phyloP scores from a whole-genome alignment of 495 filamentous ascomycete genomes.

The Hypoxylon cercidicola region DNA sequence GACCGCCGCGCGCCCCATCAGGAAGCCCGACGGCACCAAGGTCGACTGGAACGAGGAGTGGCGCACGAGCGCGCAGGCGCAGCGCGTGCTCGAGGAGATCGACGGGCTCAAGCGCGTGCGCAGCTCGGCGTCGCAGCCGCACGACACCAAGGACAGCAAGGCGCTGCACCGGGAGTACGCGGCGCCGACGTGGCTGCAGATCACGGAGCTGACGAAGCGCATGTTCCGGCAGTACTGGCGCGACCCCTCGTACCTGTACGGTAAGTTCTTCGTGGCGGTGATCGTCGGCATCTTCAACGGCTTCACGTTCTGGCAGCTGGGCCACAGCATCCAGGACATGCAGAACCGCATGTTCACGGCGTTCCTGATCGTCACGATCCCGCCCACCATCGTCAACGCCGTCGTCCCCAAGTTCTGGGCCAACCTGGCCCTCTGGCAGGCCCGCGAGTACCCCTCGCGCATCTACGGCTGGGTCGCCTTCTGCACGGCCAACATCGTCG shows the following conservation, averaged over 20 bases:
- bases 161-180: slow-evolving; percentile 48
- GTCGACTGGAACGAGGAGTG: slow-evolving; percentile 86
- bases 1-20: slow-evolving; percentile 76
- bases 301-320: slow-evolving; percentile 87
- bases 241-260: slow-evolving; percentile 78
- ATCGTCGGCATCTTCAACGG: slow-evolving; percentile 76
- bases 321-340: slow-evolving; percentile 73
- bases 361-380: slow-evolving; percentile 80
- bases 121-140: slow-evolving; percentile 42
- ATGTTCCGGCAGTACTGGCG: slow-evolving; percentile 86
- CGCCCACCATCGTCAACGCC: slow-evolving; percentile 74
- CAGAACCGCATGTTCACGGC: slow-evolving; percentile 83
- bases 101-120: slow-evolving; percentile 65
- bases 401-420: slow-evolving; percentile 87
- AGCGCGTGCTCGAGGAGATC: slow-evolving; percentile 73
- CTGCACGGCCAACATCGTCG: slow-evolving; percentile 76
- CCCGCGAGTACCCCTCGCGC: slow-evolving; percentile 76
- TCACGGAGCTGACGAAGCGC: slow-evolving; percentile 61
- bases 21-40: slow-evolving; percentile 71
- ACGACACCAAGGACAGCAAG: slow-evolving; percentile 40
- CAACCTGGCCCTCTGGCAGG: slow-evolving; percentile 79
- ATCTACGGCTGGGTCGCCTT: slow-evolving; percentile 91
- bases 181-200: slow-evolving; percentile 53
- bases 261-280: slow-evolving; percentile 65
- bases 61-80: slow-evolving; percentile 75